Evolutionary conservation across 1,139 yeast genomes (phyloP), one percentile per base, ranked within the genome.

Genomic region (Chernovozyma aurita): DNA sequence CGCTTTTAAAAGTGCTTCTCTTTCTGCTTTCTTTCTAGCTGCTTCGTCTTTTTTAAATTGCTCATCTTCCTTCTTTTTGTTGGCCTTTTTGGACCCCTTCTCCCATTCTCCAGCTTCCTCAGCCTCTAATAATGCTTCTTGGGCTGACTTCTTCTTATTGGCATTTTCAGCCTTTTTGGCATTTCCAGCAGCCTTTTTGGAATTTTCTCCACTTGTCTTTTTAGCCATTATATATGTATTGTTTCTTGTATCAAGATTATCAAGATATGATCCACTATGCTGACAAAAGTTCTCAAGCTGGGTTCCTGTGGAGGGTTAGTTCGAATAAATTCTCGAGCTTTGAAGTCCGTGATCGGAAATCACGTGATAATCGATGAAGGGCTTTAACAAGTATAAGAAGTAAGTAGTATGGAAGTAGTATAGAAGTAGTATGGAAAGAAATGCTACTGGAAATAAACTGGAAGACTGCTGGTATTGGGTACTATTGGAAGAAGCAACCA

Each of bases 81-180:
- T 78, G 30, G 73, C 77, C 57, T 78, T 80, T 63, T 85, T 85
- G 25, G 86, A 50, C 18, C 95, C 95, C 30, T 80, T 70, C 2
- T 73, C 76, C 95, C 95, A 85, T 42, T 76, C 67, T 11, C 72
- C 64, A 15, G 79, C 80, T 53, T 83, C 92, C 3, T 61, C 76
- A 3, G 73, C 75, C 39, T 67, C 81, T 4, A 57, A 61, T 13
- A 61, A 65, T 7, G 66, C 71, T 3, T 59, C 67, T 29, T 72
- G 76, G 7, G 72, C 85, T 34, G 71, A 75, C 36, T 71, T 68
- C 62, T 80, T 80, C 55, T 74, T 76, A 51, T 70, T 74, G 27
- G 85, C 85, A 21, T 68, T 69, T 31, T 76, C 90, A 7, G 82
- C 86, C 67, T 80, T 84, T 53, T 69, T 74, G 35, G 87, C 85